Base-by-base conservation (phyloP, 2,329 filamentous ascomycete species). In the Sporothrix luriei region DNA sequence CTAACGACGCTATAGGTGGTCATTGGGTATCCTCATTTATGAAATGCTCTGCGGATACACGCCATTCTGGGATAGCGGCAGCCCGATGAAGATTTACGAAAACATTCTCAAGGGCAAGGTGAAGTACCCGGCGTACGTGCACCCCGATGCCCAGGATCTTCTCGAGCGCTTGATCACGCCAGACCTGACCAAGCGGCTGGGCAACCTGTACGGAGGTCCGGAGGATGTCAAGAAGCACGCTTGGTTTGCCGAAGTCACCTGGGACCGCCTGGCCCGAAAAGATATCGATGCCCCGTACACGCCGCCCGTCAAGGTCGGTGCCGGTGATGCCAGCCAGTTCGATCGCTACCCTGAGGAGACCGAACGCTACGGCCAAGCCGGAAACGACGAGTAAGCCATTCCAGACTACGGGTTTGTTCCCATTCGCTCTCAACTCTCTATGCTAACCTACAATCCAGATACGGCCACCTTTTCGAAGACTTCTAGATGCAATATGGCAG, bases 21-120 rank as follows among this genome's bases (percentile, higher is more conserved):
- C 94, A 68, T 85, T 99, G 70, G 95, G 95, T 59, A 98, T 99
- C 78, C 84, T 99, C 75, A 98, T 99, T 79, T 99, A 97, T 80
- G 95, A 99, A 84, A 99, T 99, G 95, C 87, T 99, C 49, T 98
- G 95, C 78, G 95, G 95, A 38, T 99, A 97, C 81, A 99, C 95
- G 5, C 95, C 95, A 5, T 99, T 99, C 84, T 99, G 95, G 94
- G 95, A 99, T 79, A 92, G 92, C 76, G 95, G 94, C 69, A 97
- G 93, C 57, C 94, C 95, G 2, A 97, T 99, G 88, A 97, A 97
- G 82, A 99, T 99, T 77, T 99, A 99, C 82, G 95, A 99, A 83
- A 99, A 99, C 79, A 99, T 99, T 76, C 87, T 99, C 73, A 94
- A 93, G 77, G 95, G 94, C 71, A 90, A 91, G 76, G 92, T 99